A percentile compares a stretch with the other conserved stretches of the same genome.
Conservation (phyloP, 2,329 filamentous ascomycete genomes). For the Colletotrichum gloeosporioides region DNA sequence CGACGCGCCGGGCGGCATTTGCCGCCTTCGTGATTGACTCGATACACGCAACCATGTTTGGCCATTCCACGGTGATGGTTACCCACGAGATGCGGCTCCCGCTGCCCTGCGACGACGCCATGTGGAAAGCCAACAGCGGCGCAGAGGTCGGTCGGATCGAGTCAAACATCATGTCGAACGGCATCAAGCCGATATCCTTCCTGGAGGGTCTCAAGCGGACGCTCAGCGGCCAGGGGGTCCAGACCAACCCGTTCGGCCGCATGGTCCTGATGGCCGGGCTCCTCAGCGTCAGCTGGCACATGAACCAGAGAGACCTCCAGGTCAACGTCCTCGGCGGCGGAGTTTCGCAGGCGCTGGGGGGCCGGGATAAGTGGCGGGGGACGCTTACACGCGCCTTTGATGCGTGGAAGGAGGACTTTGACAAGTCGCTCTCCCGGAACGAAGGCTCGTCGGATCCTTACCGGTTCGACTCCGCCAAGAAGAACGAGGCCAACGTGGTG, state of each 20-base stretch:
- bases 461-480: slow-evolving; percentile 59
- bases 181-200: slow-evolving; percentile 85
- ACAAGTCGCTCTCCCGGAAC: slow-evolving; percentile 75
- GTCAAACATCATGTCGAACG: slow-evolving; percentile 78
- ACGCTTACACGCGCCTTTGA: slow-evolving; percentile 89
- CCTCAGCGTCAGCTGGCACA: slow-evolving; percentile 94
- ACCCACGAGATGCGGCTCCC: slow-evolving; percentile 93
- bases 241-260: slow-evolving; percentile 91
- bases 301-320: slow-evolving; percentile 95
- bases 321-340: slow-evolving; percentile 80
- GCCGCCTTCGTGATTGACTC: slow-evolving; percentile 95
- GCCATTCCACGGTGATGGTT: slow-evolving; percentile 95
- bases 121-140: slow-evolving; percentile 91
- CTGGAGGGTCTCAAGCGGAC: slow-evolving; percentile 91
- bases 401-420: slow-evolving; percentile 91
- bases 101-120: slow-evolving; percentile 87
- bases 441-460: slow-evolving; percentile 59
- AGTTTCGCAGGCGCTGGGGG: slow-evolving; percentile 80
- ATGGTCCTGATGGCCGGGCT: slow-evolving; percentile 94
- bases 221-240: slow-evolving; percentile 82
- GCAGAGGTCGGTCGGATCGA: slow-evolving; percentile 87
- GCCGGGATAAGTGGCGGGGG: slow-evolving; percentile 88
- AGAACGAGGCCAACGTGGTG: slow-evolving; percentile 68
- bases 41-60: slow-evolving; percentile 97
- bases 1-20: slow-evolving; percentile 88